Evolutionary conservation across 306 rosid genomes (phyloP).

Genomic region (peach (Prunus persica)): DNA sequence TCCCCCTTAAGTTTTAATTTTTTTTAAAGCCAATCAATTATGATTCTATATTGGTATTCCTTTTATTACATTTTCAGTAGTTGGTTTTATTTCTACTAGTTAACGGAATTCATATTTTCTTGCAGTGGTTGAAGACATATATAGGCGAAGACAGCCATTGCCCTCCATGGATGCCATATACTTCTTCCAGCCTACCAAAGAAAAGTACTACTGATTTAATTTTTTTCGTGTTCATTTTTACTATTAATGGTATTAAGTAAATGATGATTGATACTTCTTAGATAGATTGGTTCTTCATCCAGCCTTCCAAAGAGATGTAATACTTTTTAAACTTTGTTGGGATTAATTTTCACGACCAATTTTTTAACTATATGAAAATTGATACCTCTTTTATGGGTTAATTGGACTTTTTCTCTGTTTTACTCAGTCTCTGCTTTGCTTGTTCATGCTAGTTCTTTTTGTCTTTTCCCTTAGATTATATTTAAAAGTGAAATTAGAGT

Average conservation of each 20-base stretch:
- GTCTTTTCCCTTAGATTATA: background rate
- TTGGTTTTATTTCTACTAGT: constrained; percentile 10
- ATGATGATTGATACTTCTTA: background rate
- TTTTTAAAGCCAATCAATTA: background rate
- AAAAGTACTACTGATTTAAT: constrained; percentile 57
- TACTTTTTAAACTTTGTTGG: background rate
- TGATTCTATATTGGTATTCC: background rate
- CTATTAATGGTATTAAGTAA: background rate
- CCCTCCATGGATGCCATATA: constrained; percentile 96
- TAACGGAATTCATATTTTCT: constrained; percentile 20
- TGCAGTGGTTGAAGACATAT: constrained; percentile 96
- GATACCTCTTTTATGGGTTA: background rate
- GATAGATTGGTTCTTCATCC: constrained; percentile 27
- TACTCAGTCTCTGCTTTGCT: background rate
- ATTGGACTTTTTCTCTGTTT: background rate
- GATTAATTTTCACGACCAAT: background rate
- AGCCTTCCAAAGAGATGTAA: constrained; percentile 89
- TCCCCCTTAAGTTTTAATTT: background rate
- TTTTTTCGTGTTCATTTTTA: constrained; percentile 1
- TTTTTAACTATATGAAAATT: background rate
- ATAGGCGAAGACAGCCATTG: constrained; percentile 91
- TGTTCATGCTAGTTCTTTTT: background rate
- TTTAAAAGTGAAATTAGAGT: background rate
- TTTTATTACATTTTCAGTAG: background rate
- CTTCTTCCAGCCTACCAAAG: constrained; percentile 88